These are phyloP conservation scores for Pachysandra terminalis DNA, from an alignment of 164 flowering plant genomes.

Conservation along the genomic window DNA sequence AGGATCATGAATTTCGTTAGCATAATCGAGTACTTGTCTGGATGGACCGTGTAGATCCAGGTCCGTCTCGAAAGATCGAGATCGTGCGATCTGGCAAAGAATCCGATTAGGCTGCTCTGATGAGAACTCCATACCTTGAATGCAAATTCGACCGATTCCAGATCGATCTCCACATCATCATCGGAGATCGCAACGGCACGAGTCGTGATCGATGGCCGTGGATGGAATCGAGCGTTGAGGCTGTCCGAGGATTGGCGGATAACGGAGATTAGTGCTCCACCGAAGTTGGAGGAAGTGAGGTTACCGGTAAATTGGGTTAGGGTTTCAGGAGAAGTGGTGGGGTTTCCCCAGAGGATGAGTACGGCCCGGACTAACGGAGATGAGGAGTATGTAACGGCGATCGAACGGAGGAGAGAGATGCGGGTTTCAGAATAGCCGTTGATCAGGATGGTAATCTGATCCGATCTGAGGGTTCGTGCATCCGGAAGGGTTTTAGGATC, in stretches of 20 bases:
- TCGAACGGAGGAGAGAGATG: constrained; percentile 62
- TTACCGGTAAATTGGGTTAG: constrained; percentile 41
- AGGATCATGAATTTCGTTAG: too few species aligned
- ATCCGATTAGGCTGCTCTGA: too few species aligned
- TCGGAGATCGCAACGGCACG: constrained; percentile 71
- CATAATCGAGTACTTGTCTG: too few species aligned
- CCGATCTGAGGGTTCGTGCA: constrained; percentile 38
- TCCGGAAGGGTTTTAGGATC: too few species aligned
- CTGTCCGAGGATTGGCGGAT: constrained; percentile 45
- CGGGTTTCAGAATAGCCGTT: constrained; percentile 83
- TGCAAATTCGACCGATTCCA: constrained; percentile 58
- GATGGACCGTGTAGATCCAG: too few species aligned
- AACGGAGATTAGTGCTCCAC: constrained; percentile 42
- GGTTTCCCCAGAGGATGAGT: too few species aligned
- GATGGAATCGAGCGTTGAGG: too few species aligned
- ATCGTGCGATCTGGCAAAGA: too few species aligned
- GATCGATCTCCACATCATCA: constrained; percentile 74
- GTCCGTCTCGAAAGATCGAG: constrained; percentile 39
- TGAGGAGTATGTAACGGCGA: constrained; percentile 63
- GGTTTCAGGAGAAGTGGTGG: too few species aligned
- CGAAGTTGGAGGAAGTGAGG: constrained; percentile 35
- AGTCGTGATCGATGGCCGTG: constrained; percentile 47
- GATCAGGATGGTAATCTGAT: constrained; percentile 78
- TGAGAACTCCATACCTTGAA: too few species aligned
- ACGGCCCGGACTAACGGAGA: constrained; percentile 56